Base-by-base conservation (phyloP, 345 rosid genomes). In the Aquilaria malaccensis region DNA sequence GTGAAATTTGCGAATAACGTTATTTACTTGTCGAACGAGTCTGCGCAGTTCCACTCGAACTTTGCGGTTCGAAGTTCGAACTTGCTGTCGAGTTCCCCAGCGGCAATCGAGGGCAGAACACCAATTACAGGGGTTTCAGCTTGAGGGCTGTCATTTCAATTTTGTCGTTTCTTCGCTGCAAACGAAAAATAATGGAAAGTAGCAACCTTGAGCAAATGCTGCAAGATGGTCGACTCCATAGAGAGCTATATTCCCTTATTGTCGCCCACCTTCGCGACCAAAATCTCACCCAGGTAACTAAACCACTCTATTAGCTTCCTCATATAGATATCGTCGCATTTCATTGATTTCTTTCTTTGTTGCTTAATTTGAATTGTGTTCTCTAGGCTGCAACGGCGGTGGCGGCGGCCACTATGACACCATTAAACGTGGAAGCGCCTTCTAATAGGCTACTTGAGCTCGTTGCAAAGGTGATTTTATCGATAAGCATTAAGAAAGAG, bases 231-330 rank as follows among this genome's bases (percentile, higher is more conserved):
- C 85, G 81, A 60, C 79, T 87, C 45, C 73, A 67, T 32, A 72
- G 87, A n/a, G 85, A 85, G 67, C 83, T 83, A 67, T 83, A 85
- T 77, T 69, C 85, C 22, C 89, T 90, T 7, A 85, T 90, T 65
- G 93, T 90, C n/a, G 85, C 93, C 70, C 85, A 90, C 74, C 95
- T 90, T 58, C 95, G 93, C 51, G 87, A 82, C 71, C 75, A 71
- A 63, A 90, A 81, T 81, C 87, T 90, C 67, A 75, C 74, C 52
- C 93, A 83, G 80, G 97, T 66, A 75, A 50, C 9, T 37, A 37
- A 30, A 11, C 3, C 4, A 2, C 48, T 15, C 31, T 51, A 61
- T 45, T 11, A 11, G 7, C 45, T 57, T 7, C 11, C 32, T 45
- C 53, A 2, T 12, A 52, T 6, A 30, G 14, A 53, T 12, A n/a